phyloP scores from a whole-genome alignment of 2,329 filamentous ascomycete species.

The Phaeomoniella chlamydospora region DNA sequence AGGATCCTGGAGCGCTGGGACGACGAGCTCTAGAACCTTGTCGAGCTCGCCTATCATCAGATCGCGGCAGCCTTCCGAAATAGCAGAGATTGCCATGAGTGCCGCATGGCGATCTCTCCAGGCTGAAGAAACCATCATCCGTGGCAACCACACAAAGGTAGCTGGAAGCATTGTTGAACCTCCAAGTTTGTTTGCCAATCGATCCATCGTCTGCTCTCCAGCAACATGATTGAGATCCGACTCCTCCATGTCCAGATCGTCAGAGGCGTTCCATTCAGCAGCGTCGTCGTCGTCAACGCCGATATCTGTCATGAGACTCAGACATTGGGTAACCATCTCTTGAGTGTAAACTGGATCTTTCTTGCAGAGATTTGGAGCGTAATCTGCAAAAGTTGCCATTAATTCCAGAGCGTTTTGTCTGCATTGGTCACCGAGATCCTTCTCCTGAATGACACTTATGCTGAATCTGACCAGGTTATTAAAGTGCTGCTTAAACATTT shows the following conservation, averaged over 20 bases:
- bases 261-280: slow-evolving; percentile 78
- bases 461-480: slow-evolving; percentile 84
- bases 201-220: slow-evolving; percentile 96
- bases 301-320: slow-evolving; percentile 96
- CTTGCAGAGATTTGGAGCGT: slow-evolving; percentile 83
- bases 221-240: slow-evolving; percentile 96
- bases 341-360: slow-evolving; percentile 84
- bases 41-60: slow-evolving; percentile 90
- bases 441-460: slow-evolving; percentile 87
- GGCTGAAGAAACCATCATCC: slow-evolving; percentile 90
- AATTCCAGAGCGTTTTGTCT: slow-evolving; percentile 91
- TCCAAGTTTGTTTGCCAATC: slow-evolving; percentile 90
- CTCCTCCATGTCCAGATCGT: slow-evolving; percentile 91
- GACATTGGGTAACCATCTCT: slow-evolving; percentile 96
- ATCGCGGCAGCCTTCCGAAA: slow-evolving; percentile 91
- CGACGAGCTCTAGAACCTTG: slow-evolving; percentile 87
- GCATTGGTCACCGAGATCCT: slow-evolving; percentile 78
- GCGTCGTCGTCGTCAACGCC: slow-evolving; percentile 91
- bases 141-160: slow-evolving; percentile 90
- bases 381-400: slow-evolving; percentile 96
- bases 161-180: slow-evolving; percentile 84
- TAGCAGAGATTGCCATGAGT: slow-evolving; percentile 96
- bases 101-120: slow-evolving; percentile 95
- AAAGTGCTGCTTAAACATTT: slow-evolving; percentile 97
- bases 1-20: slow-evolving; percentile 75